phyloP scores from a whole-genome alignment of 2,329 filamentous ascomycete genomes.

The Myriosclerotinia curreyana region DNA sequence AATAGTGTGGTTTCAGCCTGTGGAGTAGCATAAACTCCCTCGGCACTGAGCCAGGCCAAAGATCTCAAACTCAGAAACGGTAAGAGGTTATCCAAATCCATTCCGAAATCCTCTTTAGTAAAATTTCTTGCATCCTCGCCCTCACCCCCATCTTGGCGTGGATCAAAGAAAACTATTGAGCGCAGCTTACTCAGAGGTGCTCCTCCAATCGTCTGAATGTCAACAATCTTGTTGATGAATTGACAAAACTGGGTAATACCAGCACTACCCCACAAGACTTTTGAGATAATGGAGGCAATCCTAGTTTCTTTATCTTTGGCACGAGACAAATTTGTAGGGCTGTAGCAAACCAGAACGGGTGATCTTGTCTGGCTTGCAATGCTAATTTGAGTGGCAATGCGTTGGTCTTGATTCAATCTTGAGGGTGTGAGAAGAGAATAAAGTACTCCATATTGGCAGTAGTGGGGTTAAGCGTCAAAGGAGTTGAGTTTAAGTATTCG shows the following conservation, averaged over 20 bases:
- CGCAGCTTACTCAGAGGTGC: background rate
- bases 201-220: background rate
- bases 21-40: background rate
- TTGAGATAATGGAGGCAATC: background rate
- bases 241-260: background rate
- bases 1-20: background rate
- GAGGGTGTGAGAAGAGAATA: background rate
- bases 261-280: background rate
- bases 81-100: background rate
- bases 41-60: background rate
- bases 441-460: too few species aligned
- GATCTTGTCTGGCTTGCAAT: too few species aligned
- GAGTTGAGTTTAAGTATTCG: too few species aligned
- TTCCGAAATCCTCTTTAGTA: background rate
- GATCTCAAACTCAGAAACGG: background rate
- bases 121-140: too few species aligned
- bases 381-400: too few species aligned
- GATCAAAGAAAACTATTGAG: background rate
- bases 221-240: background rate
- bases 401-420: background rate
- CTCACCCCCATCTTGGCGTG: background rate
- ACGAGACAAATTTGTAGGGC: background rate
- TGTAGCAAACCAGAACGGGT: background rate
- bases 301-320: background rate
- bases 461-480: too few species aligned